Base-by-base conservation (phyloP, 345 rosid genomes). In the Balakata baccata region DNA sequence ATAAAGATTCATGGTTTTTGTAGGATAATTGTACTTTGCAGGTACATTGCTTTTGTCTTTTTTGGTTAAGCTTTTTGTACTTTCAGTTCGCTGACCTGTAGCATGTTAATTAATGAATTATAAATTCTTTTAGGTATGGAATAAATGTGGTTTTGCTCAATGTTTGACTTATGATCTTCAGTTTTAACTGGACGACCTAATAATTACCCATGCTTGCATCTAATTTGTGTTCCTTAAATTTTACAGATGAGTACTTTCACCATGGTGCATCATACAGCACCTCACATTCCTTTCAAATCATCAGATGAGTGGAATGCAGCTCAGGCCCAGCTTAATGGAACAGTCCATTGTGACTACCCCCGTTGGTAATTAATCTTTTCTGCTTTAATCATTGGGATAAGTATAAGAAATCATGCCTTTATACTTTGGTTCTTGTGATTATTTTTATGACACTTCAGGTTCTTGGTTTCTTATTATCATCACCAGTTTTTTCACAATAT, bases 191-290 rank as follows among this genome's bases (percentile, higher is more conserved):
- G 34, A 29, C 2, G 10, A 5, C 47, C 47, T 43, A 43, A 4
- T 43, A 43, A 43, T 43, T 22, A 14, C 22, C 6, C 22, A 7
- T 66, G 14, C 9, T 22, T 66, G 69, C 50, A 34, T 38, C 78
- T 70, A 20, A 59, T 77, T 54, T 2, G 17, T 29, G 64, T 64
- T 47, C 68, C 52, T 49, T 70, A 53, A 38, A 57, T 46, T 74
- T 75, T 84, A 41, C 61, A 94, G 98, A 94, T 92, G 97, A 94
- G 98, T 79, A 94, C 97, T 57, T 94, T 90, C 85, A 94, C 98
- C 41, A 92, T 90, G 97, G 97, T 94, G 71, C 97, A 92, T 86
- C 98, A 90, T 81, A 90, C 98, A 0, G 97, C 98, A 69, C 97
- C 98, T 29, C 96, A 89, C 57, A 92, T 94, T 75, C 94, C 98